Evolutionary conservation across 108 stramenopile species (phyloP).

Genomic region (Pseudonitzschia pungens): DNA sequence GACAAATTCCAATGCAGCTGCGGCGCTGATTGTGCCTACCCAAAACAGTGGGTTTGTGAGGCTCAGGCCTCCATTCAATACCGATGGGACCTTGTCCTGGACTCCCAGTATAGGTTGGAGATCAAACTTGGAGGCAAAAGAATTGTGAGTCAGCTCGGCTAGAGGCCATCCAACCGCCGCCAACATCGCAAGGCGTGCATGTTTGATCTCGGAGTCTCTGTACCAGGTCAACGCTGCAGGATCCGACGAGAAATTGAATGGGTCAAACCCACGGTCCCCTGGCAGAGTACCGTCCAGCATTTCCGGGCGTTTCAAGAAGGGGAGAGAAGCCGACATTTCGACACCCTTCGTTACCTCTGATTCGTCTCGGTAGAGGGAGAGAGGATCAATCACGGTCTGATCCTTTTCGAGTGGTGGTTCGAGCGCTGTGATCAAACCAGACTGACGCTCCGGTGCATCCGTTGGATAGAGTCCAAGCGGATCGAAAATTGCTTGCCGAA

Average conservation of each 20-base stretch:
- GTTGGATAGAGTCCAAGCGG: slow-evolving; percentile 65
- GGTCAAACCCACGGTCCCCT: slow-evolving; percentile 93
- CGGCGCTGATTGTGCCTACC: slow-evolving; percentile 41
- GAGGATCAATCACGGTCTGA: slow-evolving; percentile 23
- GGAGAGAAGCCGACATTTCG: slow-evolving; percentile 66
- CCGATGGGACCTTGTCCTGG: slow-evolving; percentile 57
- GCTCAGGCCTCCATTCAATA: slow-evolving; percentile 68
- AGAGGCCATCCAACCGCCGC: slow-evolving; percentile 76
- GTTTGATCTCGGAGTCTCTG: slow-evolving; percentile 27
- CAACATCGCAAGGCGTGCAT: slow-evolving; percentile 44
- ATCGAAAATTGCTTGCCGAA: slow-evolving; percentile 38
- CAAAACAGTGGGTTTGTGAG: slow-evolving; percentile 63
- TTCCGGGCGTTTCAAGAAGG: slow-evolving; percentile 66
- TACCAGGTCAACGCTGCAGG: slow-evolving; percentile 16
- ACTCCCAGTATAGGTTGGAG: slow-evolving; percentile 27
- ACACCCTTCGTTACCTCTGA: slow-evolving; percentile 8
- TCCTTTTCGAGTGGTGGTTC: slow-evolving; percentile 7
- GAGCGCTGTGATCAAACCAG: slow-evolving; percentile 24
- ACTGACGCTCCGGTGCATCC: slow-evolving; percentile 52
- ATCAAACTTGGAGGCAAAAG: slow-evolving; percentile 26
- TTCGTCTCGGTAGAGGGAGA: slow-evolving; percentile 22
- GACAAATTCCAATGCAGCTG: slow-evolving; percentile 24
- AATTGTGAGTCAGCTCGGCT: slow-evolving; percentile 61
- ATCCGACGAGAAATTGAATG: slow-evolving; percentile 46
- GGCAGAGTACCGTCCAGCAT: slow-evolving; percentile 63